These are phyloP conservation scores for Populus nigra DNA, from an alignment of 345 rosid species.

Conservation along the genomic window DNA sequence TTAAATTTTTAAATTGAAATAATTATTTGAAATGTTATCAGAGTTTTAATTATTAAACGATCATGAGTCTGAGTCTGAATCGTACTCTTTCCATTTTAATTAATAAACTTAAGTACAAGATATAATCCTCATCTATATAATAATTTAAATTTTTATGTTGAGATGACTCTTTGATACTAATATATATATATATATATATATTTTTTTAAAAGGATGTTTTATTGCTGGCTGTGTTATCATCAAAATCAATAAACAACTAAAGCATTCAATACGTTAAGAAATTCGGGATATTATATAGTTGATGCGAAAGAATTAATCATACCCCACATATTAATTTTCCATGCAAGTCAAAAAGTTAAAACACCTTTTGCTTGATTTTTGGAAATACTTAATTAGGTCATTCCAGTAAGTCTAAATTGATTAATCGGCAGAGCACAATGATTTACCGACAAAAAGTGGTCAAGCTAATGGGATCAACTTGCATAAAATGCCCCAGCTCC, in stretches of 20 bases:
- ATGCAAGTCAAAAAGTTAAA: constrained; percentile 24
- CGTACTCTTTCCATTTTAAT: too few species aligned
- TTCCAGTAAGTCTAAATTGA: neutral
- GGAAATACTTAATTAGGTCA: neutral
- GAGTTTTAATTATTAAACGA: rapidly evolving
- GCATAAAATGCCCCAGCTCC: neutral
- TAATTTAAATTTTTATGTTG: too few species aligned
- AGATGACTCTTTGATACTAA: too few species aligned
- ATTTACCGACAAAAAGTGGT: constrained; percentile 26
- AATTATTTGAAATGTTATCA: too few species aligned
- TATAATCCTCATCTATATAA: too few species aligned
- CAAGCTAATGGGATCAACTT: neutral
- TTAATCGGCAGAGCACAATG: neutral
- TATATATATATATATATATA: too few species aligned
- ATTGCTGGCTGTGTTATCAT: neutral
- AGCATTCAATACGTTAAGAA: neutral
- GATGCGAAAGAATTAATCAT: neutral
- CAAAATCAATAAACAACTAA: neutral
- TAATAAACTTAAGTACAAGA: too few species aligned
- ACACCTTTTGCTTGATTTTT: constrained; percentile 11
- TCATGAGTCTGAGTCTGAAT: too few species aligned
- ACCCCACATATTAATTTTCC: constrained; percentile 8
- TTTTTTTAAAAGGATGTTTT: too few species aligned
- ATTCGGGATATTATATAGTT: constrained; percentile 6
- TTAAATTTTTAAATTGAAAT: too few species aligned